These are phyloP conservation scores for Phytopythium kandeliae DNA, from an alignment of 352 stramenopile genomes.

Conservation along the genomic window DNA sequence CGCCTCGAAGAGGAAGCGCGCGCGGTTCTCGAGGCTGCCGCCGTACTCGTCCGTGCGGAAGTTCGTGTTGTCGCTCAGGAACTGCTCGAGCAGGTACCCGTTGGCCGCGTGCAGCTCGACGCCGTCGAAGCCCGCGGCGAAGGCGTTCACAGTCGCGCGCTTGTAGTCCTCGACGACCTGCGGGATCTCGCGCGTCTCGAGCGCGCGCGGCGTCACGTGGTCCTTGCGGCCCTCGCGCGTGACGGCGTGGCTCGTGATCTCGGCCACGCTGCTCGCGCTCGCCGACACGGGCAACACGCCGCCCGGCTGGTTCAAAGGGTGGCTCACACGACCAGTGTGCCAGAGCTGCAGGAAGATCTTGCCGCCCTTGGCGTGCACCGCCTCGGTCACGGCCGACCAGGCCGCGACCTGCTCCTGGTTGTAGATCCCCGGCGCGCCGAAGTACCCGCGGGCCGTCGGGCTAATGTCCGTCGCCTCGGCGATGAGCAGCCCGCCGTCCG, in stretches of 20 bases:
- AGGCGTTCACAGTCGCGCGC: slow-evolving; percentile 41
- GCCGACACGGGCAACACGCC: slow-evolving; percentile 39
- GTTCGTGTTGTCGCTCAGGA: slow-evolving; percentile 75
- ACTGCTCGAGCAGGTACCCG: slow-evolving; percentile 89
- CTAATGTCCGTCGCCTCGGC: slow-evolving; percentile 44
- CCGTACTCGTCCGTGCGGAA: slow-evolving; percentile 77
- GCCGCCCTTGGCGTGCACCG: slow-evolving; percentile 63
- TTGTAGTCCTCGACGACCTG: slow-evolving; percentile 63
- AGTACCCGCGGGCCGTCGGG: slow-evolving; percentile 23
- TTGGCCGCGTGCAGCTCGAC: slow-evolving; percentile 88
- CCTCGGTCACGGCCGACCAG: slow-evolving; percentile 50
- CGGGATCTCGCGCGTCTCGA: slow-evolving; percentile 69
- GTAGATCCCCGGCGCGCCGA: slow-evolving; percentile 36
- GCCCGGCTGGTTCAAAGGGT: slow-evolving; percentile 44
- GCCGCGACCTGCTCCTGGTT: slow-evolving; percentile 33
- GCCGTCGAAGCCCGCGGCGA: slow-evolving; percentile 86
- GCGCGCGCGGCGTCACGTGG: slow-evolving; percentile 38
- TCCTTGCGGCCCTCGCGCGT: slow-evolving; percentile 25
- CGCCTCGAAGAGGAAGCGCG: slow-evolving; percentile 59
- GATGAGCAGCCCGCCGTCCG: slow-evolving; percentile 41
- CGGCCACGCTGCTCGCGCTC: slow-evolving; percentile 20
- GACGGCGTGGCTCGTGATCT: slow-evolving; percentile 20
- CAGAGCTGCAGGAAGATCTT: slow-evolving; percentile 76
- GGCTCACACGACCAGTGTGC: slow-evolving; percentile 62
- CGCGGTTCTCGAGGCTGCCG: slow-evolving; percentile 72